phyloP scores from a whole-genome alignment of 441 rosid species.

The Macaranga tanarius region DNA sequence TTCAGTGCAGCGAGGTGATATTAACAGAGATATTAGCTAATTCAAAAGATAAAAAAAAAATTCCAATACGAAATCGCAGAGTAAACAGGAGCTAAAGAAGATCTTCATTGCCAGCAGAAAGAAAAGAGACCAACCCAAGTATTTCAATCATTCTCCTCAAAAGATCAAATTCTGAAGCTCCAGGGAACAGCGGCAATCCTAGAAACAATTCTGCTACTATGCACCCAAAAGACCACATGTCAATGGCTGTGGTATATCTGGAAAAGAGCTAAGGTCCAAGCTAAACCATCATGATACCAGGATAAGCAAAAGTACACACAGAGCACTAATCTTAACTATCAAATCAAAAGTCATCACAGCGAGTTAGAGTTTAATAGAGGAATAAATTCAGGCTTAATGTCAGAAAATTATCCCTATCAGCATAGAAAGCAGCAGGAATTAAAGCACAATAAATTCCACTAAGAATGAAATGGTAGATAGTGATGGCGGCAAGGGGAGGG shows the following conservation, averaged over 20 bases:
- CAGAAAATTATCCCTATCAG: neutral
- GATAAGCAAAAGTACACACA: neutral
- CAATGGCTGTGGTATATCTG: constrained; percentile 96
- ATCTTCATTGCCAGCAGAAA: constrained; percentile 13
- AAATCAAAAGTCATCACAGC: neutral
- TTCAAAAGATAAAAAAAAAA: neutral
- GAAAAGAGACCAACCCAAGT: constrained; percentile 62
- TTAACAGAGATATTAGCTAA: neutral
- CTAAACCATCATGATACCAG: constrained; percentile 14
- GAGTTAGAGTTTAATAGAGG: neutral
- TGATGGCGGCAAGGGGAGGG: neutral
- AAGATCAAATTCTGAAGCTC: constrained; percentile 98
- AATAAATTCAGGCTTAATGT: neutral
- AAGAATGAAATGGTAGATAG: neutral
- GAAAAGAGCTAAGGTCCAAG: constrained; percentile 49
- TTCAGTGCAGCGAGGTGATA: neutral
- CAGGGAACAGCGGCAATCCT: constrained; percentile 98
- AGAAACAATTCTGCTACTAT: constrained; percentile 97
- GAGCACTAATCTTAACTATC: neutral
- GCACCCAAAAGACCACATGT: constrained; percentile 99
- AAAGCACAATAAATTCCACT: neutral
- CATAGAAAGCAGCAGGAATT: neutral
- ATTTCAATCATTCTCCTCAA: constrained; percentile 88
- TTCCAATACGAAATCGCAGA: neutral
- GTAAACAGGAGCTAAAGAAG: constrained; percentile 6